phyloP scores from a whole-genome alignment of 1,139 yeast genomes.

The Taphrina deformans region DNA sequence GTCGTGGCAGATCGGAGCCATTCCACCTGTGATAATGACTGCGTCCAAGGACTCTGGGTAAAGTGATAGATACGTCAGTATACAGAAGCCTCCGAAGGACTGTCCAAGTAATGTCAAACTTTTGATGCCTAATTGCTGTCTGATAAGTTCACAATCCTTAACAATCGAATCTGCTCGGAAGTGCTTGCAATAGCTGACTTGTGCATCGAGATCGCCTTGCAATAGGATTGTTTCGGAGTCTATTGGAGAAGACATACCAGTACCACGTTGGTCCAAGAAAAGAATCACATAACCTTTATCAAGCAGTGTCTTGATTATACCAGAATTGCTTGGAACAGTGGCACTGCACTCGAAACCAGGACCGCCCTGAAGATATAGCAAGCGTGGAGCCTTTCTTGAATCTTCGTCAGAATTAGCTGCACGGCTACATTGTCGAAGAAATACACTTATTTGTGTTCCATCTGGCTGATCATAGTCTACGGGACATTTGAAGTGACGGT shows the following conservation, averaged over 20 bases:
- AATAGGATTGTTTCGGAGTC: constrained; percentile 38
- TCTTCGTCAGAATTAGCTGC: constrained; percentile 29
- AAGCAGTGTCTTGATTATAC: constrained; percentile 49
- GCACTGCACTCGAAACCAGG: constrained; percentile 53
- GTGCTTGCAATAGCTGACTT: constrained; percentile 49
- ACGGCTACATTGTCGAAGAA: constrained; percentile 37
- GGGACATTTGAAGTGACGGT: constrained; percentile 33
- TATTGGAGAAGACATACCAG: constrained; percentile 21
- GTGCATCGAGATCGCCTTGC: constrained; percentile 42
- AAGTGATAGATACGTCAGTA: constrained; percentile 54
- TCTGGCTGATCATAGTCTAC: constrained; percentile 31
- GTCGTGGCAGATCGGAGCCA: constrained; percentile 53
- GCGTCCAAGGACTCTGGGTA: constrained; percentile 37
- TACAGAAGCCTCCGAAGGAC: constrained; percentile 59
- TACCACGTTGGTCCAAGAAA: constrained; percentile 56
- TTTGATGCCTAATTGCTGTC: constrained; percentile 45
- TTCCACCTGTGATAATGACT: constrained; percentile 55
- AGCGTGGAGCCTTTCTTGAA: constrained; percentile 38
- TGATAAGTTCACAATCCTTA: constrained; percentile 53
- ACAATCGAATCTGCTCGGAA: constrained; percentile 51
- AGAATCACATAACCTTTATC: constrained; percentile 53
- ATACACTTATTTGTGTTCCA: constrained; percentile 27
- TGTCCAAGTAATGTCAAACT: constrained; percentile 60
- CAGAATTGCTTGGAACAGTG: constrained; percentile 48
- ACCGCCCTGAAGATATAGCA: constrained; percentile 57